Evolutionary conservation across 257 asterid species (phyloP).

Genomic region (Thymus mandschuricus): DNA sequence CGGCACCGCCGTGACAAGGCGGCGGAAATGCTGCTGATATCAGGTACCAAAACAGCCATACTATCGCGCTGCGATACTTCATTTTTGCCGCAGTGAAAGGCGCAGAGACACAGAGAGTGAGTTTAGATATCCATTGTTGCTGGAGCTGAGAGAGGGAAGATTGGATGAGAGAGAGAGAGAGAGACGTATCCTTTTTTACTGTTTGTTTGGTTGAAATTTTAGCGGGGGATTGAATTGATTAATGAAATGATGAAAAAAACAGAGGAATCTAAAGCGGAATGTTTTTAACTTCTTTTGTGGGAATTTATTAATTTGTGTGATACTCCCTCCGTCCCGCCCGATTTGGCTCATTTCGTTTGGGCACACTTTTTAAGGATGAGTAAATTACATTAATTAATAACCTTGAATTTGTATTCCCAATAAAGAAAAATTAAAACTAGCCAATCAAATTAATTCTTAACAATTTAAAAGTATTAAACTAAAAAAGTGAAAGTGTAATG

Average conservation of each 20-base stretch:
- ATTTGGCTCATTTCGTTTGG: too few species aligned
- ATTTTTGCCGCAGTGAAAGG: conserved; percentile 22
- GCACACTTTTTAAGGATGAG: too few species aligned
- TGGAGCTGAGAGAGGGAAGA: background rate
- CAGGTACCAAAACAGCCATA: conserved; percentile 27
- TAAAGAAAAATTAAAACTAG: too few species aligned
- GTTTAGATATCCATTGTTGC: conserved; percentile 35
- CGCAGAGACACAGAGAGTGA: background rate
- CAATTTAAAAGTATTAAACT: too few species aligned
- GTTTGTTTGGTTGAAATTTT: background rate
- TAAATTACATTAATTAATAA: too few species aligned
- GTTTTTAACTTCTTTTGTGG: conserved; percentile 28
- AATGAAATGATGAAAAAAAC: conserved; percentile 34
- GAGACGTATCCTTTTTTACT: background rate
- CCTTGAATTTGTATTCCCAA: too few species aligned
- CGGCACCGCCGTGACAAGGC: conserved; percentile 28
- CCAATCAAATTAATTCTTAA: too few species aligned
- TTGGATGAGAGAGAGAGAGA: conserved; percentile 9
- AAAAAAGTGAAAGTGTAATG: too few species aligned
- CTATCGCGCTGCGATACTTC: conserved; percentile 24
- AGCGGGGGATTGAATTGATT: conserved; percentile 20
- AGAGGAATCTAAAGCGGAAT: conserved; percentile 44
- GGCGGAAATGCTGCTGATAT: conserved; percentile 1
- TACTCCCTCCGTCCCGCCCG: too few species aligned
- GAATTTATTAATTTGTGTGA: conserved; percentile 10